Percentiles rank a stretch among this genome's conserved stretches.
These are phyloP conservation scores for Cymbopogon citratus DNA, from an alignment of 176 grass and related monocot species.

Conservation along the genomic window DNA sequence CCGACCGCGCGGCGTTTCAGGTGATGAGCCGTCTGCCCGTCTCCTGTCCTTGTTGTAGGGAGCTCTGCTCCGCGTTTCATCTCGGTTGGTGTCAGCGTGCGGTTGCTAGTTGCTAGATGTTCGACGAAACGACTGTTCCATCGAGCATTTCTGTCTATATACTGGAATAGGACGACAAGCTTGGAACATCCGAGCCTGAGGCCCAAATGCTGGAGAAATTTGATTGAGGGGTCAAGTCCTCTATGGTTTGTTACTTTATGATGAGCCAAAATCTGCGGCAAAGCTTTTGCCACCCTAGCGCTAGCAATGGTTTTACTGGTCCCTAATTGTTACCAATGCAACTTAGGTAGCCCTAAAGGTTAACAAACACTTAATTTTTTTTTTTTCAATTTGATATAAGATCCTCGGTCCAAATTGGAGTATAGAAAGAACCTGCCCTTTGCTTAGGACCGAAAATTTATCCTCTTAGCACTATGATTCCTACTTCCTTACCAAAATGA, in stretches of 20 bases:
- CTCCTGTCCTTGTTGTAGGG: not conserved
- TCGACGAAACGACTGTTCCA: slow-evolving; percentile 14
- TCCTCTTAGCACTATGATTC: not conserved
- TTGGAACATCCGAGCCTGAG: no score
- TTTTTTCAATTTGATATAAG: not conserved
- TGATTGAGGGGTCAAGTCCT: not conserved
- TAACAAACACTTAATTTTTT: not conserved
- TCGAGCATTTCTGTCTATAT: not conserved
- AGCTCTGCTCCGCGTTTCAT: not conserved
- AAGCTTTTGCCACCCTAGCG: not conserved
- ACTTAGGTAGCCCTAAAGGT: not conserved
- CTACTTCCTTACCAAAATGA: not conserved
- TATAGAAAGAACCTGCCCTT: not conserved
- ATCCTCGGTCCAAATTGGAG: not conserved
- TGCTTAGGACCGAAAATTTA: not conserved
- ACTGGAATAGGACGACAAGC: no score
- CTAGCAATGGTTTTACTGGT: not conserved
- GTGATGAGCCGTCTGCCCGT: not conserved
- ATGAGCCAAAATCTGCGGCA: not conserved
- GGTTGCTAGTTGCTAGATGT: not conserved
- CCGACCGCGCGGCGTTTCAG: slow-evolving; percentile 6
- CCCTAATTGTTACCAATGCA: not conserved
- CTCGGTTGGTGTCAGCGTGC: not conserved
- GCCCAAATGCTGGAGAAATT: not conserved
- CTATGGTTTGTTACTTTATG: not conserved